Evolutionary conservation across 306 rosid species (phyloP).

Genomic region (Sechiopsis laciniata): DNA sequence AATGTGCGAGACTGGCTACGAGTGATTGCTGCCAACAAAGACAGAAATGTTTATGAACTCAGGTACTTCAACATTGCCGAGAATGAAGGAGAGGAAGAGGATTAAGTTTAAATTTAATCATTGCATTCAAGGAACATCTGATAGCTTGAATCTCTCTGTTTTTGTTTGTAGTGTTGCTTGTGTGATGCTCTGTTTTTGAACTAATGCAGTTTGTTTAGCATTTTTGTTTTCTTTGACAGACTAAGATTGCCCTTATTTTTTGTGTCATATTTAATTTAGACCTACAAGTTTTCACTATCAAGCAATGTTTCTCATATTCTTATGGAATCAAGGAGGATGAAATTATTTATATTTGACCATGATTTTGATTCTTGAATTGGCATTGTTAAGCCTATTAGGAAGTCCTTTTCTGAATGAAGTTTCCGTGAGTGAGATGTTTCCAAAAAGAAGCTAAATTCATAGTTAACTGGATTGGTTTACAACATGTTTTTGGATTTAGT

Average conservation of each 20-base stretch:
- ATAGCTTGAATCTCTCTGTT: not conserved
- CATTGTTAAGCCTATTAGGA: not conserved
- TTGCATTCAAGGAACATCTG: not conserved
- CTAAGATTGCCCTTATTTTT: not conserved
- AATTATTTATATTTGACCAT: not conserved
- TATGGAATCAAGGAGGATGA: not conserved
- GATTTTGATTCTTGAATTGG: not conserved
- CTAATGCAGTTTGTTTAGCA: constrained; percentile 17
- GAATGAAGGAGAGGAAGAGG: constrained; percentile 58
- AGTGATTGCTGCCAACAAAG: constrained; percentile 56
- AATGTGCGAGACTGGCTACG: constrained; percentile 63
- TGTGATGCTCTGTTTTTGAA: constrained; percentile 18
- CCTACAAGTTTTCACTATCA: not conserved
- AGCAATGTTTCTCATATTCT: not conserved
- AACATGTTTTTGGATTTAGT: not conserved
- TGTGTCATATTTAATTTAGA: constrained; percentile 5
- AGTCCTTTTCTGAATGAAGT: not conserved
- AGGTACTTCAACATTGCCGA: constrained; percentile 64
- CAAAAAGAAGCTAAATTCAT: too few species aligned
- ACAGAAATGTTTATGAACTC: constrained; percentile 46
- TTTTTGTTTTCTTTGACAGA: constrained; percentile 14
- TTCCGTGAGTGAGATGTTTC: too few species aligned
- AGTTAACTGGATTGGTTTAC: not conserved
- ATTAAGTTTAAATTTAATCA: constrained; percentile 24
- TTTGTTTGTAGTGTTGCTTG: not conserved